Evolutionary conservation across 805 yeast species (phyloP).

Genomic region (Candida mattraensis): DNA sequence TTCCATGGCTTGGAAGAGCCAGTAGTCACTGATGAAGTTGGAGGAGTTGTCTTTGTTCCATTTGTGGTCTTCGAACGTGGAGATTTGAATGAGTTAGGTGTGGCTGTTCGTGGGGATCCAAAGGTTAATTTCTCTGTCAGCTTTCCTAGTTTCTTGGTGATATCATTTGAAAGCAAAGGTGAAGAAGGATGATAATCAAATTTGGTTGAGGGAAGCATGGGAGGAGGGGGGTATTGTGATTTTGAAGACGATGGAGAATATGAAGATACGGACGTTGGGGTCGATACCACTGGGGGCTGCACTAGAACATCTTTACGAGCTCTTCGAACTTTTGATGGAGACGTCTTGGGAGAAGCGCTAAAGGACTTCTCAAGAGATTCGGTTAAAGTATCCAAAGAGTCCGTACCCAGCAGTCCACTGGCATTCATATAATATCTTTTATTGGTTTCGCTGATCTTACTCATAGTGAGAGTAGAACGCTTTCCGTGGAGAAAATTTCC

Average conservation of each 20-base stretch:
- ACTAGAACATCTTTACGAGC: constrained; percentile 2
- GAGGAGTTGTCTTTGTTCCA: constrained; percentile 1
- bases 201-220: constrained; percentile 2
- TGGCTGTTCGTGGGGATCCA: constrained; percentile 14
- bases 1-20: constrained; percentile 1
- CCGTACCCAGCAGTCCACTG: constrained; percentile 19
- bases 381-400: constrained; percentile 19
- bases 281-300: too few relatives aligned
- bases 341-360: constrained; percentile 13
- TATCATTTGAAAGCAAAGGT: constrained; percentile 14
- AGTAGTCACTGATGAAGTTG: background rate
- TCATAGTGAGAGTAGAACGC: constrained; percentile 12
- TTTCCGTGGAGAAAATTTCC: too few relatives aligned
- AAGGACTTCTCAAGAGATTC: constrained; percentile 20
- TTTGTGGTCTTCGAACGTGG: constrained; percentile 4
- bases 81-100: constrained; percentile 1
- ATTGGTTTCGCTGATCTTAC: constrained; percentile 12
- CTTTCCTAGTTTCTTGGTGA: constrained; percentile 21
- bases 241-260: constrained; percentile 3
- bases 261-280: too few relatives aligned
- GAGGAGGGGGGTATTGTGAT: constrained; percentile 23
- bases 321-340: constrained; percentile 6
- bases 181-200: constrained; percentile 6
- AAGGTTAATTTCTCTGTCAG: constrained; percentile 24
- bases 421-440: constrained; percentile 15